Evolutionary conservation across 1,284 basidiomycete genomes (phyloP).

Genomic region (Tetrapyrgos nigripes): DNA sequence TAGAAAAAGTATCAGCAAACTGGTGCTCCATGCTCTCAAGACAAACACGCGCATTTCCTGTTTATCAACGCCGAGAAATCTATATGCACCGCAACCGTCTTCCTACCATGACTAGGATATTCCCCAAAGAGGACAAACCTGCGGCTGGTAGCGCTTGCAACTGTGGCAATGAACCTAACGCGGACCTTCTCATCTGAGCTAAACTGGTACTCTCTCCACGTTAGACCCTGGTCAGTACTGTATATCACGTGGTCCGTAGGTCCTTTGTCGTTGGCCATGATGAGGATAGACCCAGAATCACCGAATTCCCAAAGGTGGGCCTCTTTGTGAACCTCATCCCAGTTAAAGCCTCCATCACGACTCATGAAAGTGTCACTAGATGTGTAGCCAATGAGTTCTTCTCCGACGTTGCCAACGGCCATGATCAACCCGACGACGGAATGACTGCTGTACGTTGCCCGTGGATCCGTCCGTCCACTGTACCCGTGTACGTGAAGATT

Average conservation of each 20-base stretch:
- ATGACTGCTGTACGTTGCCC: constrained; percentile 92
- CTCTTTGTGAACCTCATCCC: constrained; percentile 98
- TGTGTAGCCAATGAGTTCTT: constrained; percentile 79
- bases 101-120: constrained; percentile 51
- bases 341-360: constrained; percentile 96
- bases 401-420: constrained; percentile 97
- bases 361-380: constrained; percentile 97
- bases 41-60: constrained; percentile 69
- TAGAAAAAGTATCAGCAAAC: constrained; percentile 19
- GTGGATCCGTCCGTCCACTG: constrained; percentile 90
- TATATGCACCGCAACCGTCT: constrained; percentile 80
- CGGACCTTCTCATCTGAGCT: constrained; percentile 58
- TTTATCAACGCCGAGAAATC: constrained; percentile 87
- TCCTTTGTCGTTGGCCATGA: constrained; percentile 96
- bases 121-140: constrained; percentile 89
- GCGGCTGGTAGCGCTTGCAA: constrained; percentile 90
- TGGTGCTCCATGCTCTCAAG: neutral
- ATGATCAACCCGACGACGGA: constrained; percentile 93
- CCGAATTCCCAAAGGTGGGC: constrained; percentile 98
- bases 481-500: constrained; percentile 94
- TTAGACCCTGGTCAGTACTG: constrained; percentile 87
- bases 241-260: constrained; percentile 90
- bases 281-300: constrained; percentile 92
- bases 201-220: constrained; percentile 91
- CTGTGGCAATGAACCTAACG: constrained; percentile 84